These are phyloP conservation scores for Toxoplasma gondii DNA, from an alignment of 169 alveolate species.

Conservation along the genomic window DNA sequence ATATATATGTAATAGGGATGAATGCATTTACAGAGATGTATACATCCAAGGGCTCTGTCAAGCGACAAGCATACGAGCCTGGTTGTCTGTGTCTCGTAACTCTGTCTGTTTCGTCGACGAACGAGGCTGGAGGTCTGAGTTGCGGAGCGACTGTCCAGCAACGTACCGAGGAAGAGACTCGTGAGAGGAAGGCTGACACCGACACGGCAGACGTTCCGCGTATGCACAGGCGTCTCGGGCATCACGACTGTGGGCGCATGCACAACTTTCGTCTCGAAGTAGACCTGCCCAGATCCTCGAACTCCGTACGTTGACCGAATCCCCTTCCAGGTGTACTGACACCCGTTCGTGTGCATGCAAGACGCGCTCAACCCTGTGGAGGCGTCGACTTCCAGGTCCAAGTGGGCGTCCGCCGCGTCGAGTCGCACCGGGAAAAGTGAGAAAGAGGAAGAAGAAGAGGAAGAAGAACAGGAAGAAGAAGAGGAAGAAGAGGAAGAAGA, in stretches of 20 bases:
- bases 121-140: no score
- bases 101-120: no score
- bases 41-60: no score
- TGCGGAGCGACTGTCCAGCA: no score
- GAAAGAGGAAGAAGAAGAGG: not conserved
- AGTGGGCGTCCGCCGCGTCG: slow-evolving; percentile 56
- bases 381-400: slow-evolving; percentile 43
- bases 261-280: slow-evolving; percentile 38
- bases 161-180: slow-evolving; percentile 45
- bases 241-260: slow-evolving; percentile 39
- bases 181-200: slow-evolving; percentile 63
- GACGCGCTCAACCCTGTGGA: not conserved
- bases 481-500: not conserved
- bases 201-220: slow-evolving; percentile 55
- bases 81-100: no score
- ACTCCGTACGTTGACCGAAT: slow-evolving; percentile 32
- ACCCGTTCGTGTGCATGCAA: slow-evolving; percentile 57
- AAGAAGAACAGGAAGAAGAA: not conserved
- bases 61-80: no score
- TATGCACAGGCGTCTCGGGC: slow-evolving; percentile 59
- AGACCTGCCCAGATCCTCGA: not conserved
- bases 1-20: no score
- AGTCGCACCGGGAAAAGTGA: not conserved
- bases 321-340: slow-evolving; percentile 62
- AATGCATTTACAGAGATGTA: no score